Percentiles rank a stretch among this genome's conserved stretches.
These are phyloP conservation scores for Phoma sp. DNA, from an alignment of 2,329 filamentous ascomycete genomes.

Conservation along the genomic window DNA sequence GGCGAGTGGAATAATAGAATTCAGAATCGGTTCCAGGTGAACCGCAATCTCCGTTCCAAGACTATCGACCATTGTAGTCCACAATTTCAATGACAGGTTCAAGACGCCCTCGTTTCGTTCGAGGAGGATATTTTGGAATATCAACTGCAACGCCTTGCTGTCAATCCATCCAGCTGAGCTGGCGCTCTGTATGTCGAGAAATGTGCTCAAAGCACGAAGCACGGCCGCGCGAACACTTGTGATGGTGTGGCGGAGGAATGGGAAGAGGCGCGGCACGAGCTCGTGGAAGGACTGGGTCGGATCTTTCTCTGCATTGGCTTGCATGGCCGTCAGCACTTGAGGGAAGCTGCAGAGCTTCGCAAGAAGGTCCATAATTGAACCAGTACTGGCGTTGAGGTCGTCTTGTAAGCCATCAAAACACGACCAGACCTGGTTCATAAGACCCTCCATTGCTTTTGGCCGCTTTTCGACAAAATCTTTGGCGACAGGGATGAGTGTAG, in stretches of 20 bases:
- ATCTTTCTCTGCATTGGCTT: slow-evolving; percentile 77
- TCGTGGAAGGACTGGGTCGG: slow-evolving; percentile 89
- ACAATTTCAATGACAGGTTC: slow-evolving; percentile 83
- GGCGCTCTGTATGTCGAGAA: slow-evolving; percentile 82
- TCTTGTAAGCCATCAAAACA: slow-evolving; percentile 96
- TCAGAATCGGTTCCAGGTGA: slow-evolving; percentile 77
- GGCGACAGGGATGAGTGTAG: slow-evolving; percentile 95
- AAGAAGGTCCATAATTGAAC: slow-evolving; percentile 96
- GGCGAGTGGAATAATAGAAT: slow-evolving; percentile 81
- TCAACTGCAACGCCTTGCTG: slow-evolving; percentile 82
- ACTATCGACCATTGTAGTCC: slow-evolving; percentile 76
- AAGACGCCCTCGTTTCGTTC: slow-evolving; percentile 87
- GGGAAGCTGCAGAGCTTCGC: slow-evolving; percentile 95
- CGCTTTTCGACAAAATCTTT: slow-evolving; percentile 91
- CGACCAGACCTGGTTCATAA: slow-evolving; percentile 97
- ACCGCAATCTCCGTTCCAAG: slow-evolving; percentile 70
- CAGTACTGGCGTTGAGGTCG: slow-evolving; percentile 94
- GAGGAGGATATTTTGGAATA: slow-evolving; percentile 94
- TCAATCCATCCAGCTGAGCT: slow-evolving; percentile 89
- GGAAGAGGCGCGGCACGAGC: slow-evolving; percentile 90
- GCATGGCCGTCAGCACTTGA: slow-evolving; percentile 92
- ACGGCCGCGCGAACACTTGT: slow-evolving; percentile 94
- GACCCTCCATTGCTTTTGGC: slow-evolving; percentile 73
- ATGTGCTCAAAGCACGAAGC: slow-evolving; percentile 88
- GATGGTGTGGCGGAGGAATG: slow-evolving; percentile 95